Conservation (phyloP, 1,284 basidiomycete species). For the Puccinia horiana region DNA sequence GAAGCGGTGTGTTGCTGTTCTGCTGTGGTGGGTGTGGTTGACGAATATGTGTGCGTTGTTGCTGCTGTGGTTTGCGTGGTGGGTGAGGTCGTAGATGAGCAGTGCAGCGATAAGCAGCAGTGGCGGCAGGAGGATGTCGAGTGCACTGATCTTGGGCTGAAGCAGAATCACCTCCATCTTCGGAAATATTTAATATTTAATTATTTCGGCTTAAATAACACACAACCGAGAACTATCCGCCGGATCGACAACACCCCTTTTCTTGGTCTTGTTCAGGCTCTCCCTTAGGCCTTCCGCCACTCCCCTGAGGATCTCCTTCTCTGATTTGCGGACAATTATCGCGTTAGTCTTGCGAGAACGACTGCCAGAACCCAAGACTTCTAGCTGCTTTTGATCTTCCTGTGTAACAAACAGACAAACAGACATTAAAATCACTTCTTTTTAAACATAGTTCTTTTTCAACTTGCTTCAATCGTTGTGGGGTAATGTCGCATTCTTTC, state of each 20-base stretch:
- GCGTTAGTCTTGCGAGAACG: constrained; percentile 66
- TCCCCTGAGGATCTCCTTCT: constrained; percentile 76
- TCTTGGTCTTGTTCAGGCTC: too few species aligned
- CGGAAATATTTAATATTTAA: too few species aligned
- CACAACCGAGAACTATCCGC: too few species aligned
- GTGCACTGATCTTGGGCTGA: too few species aligned
- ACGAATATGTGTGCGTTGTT: constrained; percentile 63
- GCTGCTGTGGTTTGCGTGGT: neutral
- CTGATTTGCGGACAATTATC: constrained; percentile 73
- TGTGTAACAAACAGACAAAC: constrained; percentile 54
- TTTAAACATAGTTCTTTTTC: constrained; percentile 38
- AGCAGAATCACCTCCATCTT: too few species aligned
- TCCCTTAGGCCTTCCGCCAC: too few species aligned
- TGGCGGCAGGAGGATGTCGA: constrained; percentile 32
- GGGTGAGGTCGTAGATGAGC: constrained; percentile 12
- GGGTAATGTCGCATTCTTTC: constrained; percentile 66
- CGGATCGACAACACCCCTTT: too few species aligned
- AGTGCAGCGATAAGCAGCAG: constrained; percentile 5
- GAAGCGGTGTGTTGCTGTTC: constrained; percentile 66
- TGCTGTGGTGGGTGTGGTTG: constrained; percentile 66
- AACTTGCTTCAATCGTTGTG: constrained; percentile 64
- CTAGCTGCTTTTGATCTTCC: constrained; percentile 65
- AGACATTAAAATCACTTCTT: constrained; percentile 29
- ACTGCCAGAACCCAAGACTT: constrained; percentile 34
- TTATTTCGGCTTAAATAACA: too few species aligned